These are phyloP conservation scores for Dunaliella primolecta DNA, from an alignment of 139 green algal genomes.

Conservation along the genomic window DNA sequence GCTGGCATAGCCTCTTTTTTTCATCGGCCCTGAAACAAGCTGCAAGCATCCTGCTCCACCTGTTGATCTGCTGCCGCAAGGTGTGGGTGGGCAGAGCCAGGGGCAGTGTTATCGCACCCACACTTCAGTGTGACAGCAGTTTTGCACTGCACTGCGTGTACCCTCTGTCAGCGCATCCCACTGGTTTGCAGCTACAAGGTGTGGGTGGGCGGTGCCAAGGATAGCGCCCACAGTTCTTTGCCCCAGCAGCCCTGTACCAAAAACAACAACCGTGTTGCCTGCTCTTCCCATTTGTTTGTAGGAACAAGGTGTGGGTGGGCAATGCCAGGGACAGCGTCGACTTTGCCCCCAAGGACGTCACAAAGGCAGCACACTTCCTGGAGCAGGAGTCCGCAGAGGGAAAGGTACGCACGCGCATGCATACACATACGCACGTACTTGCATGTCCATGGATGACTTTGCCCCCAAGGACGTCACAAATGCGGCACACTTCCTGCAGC, in stretches of 20 bases:
- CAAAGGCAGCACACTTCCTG: slow-evolving; percentile 45
- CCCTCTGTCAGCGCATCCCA: background rate
- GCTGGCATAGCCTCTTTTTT: too few relatives aligned
- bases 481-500: background rate
- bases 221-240: background rate
- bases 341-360: slow-evolving; percentile 75
- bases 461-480: background rate
- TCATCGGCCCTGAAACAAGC: too few relatives aligned
- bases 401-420: background rate
- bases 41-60: too few relatives aligned
- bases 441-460: background rate
- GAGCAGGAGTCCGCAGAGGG: slow-evolving; percentile 43
- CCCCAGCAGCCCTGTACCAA: background rate
- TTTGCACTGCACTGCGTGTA: background rate
- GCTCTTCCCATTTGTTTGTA: background rate
- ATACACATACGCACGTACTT: background rate
- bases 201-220: background rate
- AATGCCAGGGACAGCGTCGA: slow-evolving; percentile 57
- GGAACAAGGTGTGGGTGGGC: slow-evolving; percentile 63
- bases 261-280: background rate
- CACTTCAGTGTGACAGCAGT: background rate
- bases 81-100: background rate
- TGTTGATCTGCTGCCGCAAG: background rate
- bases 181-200: background rate
- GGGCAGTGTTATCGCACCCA: background rate